phyloP scores from a whole-genome alignment of 805 yeast genomes.

The Yamadazyma phyllophila region DNA sequence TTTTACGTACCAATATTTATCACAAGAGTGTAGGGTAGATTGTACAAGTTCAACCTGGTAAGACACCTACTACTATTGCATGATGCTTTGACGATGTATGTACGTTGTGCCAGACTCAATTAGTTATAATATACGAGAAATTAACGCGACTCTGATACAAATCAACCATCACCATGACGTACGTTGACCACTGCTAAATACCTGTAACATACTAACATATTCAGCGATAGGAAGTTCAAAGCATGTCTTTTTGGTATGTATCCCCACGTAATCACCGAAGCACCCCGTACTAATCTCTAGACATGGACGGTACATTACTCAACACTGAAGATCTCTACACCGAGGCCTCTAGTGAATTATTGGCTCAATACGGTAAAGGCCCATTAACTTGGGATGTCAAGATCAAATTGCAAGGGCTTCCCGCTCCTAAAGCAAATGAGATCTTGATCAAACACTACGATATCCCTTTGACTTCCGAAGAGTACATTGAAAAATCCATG shows the following conservation, averaged over 20 bases:
- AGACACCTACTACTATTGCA: too few relatives aligned
- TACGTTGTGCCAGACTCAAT: too few relatives aligned
- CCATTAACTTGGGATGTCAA: conserved; percentile 90
- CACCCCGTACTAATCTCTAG: conserved; percentile 30
- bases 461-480: conserved; percentile 63
- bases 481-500: conserved; percentile 52
- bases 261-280: not conserved
- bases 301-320: conserved; percentile 93
- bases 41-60: too few relatives aligned
- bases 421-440: conserved; percentile 73
- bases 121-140: too few relatives aligned
- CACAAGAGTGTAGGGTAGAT: too few relatives aligned
- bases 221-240: conserved; percentile 30
- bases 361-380: conserved; percentile 70
- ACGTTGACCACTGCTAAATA: not conserved
- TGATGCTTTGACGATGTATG: too few relatives aligned
- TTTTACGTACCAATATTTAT: not conserved
- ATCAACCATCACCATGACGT: not conserved
- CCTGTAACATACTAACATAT: not conserved
- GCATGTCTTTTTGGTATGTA: conserved; percentile 73
- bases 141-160: too few relatives aligned
- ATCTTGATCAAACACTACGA: conserved; percentile 66
- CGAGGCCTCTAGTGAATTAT: conserved; percentile 62
- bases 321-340: conserved; percentile 94
- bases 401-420: conserved; percentile 83